Evolutionary conservation across 768 basidiomycete genomes (phyloP).

Genomic region (Kwoniella pini): DNA sequence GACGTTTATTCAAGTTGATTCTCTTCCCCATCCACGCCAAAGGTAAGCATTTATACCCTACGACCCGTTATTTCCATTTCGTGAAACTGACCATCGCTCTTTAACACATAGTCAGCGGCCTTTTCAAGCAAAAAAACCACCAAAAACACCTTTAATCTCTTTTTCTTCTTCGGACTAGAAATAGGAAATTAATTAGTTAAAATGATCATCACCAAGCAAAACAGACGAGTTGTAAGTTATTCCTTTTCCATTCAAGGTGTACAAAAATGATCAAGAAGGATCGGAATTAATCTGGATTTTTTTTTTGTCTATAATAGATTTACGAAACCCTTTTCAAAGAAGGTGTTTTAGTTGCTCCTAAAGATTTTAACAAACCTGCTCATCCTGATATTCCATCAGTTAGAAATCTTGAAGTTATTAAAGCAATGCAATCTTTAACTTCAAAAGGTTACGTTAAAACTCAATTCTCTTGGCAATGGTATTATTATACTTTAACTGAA

Average conservation of each 20-base stretch:
- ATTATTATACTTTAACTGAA: conserved; percentile 94
- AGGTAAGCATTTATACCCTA: conserved; percentile 20
- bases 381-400: conserved; percentile 78
- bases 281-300: neutral
- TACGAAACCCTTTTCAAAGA: conserved; percentile 99
- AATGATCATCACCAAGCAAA: conserved; percentile 96
- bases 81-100: neutral
- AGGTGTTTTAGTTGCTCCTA: conserved; percentile 98
- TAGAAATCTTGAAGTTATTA: conserved; percentile 70
- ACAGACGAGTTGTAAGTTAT: conserved; percentile 66
- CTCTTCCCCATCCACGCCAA: conserved; percentile 22
- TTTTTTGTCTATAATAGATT: conserved; percentile 59
- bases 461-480: conserved; percentile 99
- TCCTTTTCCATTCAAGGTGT: neutral
- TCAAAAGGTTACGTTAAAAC: conserved; percentile 91
- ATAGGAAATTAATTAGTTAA: conserved; percentile 31
- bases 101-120: conserved; percentile 46
- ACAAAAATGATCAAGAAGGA: too few relatives aligned
- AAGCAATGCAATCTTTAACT: conserved; percentile 69
- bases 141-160: conserved; percentile 19
- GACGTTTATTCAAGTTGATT: too few relatives aligned
- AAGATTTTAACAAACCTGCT: conserved; percentile 96
- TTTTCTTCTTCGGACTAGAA: conserved; percentile 16
- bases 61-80: neutral
- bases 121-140: conserved; percentile 37